Conservation (phyloP, 2,329 filamentous ascomycete species). For the Epichloe hybrida region DNA sequence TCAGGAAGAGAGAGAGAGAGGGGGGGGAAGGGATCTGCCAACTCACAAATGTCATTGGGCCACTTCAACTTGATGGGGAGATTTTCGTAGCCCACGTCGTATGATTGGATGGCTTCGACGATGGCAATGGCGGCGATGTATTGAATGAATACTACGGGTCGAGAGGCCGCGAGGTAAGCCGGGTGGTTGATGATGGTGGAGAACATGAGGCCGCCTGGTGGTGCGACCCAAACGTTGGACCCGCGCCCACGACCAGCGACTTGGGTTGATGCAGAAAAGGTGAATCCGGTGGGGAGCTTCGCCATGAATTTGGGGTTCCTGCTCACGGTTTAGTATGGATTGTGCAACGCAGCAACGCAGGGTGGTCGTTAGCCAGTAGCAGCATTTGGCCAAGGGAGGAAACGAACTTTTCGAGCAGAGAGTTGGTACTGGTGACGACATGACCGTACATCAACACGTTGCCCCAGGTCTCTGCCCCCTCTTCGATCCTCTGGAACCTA, state of each 20-base stretch:
- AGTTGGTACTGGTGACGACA: slow-evolving; percentile 88
- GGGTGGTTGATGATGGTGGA: slow-evolving; percentile 80
- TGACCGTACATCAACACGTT: slow-evolving; percentile 73
- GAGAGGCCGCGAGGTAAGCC: slow-evolving; percentile 52
- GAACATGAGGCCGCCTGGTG: slow-evolving; percentile 74
- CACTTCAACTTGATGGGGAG: slow-evolving; percentile 84
- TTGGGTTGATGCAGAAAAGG: slow-evolving; percentile 74
- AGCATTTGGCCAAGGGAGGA: not conserved
- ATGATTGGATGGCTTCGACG: slow-evolving; percentile 67
- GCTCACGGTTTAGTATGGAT: not conserved
- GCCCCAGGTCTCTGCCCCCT: slow-evolving; percentile 56
- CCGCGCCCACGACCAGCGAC: slow-evolving; percentile 80
- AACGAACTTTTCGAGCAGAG: slow-evolving; percentile 70
- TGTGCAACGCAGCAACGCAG: no score
- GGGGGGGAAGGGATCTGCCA: no score
- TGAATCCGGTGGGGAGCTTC: slow-evolving; percentile 73
- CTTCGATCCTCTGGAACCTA: slow-evolving; percentile 45
- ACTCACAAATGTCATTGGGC: slow-evolving; percentile 84
- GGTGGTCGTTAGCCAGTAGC: no score
- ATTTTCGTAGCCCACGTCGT: slow-evolving; percentile 60
- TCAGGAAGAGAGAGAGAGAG: no score
- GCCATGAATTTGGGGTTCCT: slow-evolving; percentile 69
- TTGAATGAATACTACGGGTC: slow-evolving; percentile 84
- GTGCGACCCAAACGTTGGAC: slow-evolving; percentile 88
- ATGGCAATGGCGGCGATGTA: slow-evolving; percentile 85